Conservation (phyloP, 1,139 yeast species). For the Geotrichum bryndzae region DNA sequence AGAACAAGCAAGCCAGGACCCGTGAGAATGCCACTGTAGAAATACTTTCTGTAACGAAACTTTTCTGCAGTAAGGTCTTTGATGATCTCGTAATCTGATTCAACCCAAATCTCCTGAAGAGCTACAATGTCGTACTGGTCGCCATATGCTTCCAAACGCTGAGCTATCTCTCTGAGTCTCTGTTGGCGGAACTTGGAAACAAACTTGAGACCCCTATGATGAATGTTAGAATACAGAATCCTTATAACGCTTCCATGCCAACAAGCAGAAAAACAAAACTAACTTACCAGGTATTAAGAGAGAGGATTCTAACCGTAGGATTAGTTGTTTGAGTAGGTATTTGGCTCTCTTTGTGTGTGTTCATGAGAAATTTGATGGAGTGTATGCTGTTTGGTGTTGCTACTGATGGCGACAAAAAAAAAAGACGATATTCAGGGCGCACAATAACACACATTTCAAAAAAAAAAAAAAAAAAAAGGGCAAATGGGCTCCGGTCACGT, state of each 20-base stretch:
- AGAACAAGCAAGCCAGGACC: slow-evolving; percentile 92
- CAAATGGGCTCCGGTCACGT: not conserved
- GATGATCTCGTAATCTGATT: slow-evolving; percentile 71
- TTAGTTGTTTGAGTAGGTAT: not conserved
- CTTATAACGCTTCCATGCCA: not conserved
- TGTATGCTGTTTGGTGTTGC: not conserved
- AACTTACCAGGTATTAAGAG: slow-evolving; percentile 28
- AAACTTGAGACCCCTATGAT: slow-evolving; percentile 81
- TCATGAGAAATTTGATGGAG: not conserved
- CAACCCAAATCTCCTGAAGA: slow-evolving; percentile 89
- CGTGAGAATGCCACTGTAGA: slow-evolving; percentile 74
- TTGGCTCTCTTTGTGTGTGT: not conserved
- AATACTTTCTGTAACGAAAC: slow-evolving; percentile 64
- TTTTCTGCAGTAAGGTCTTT: slow-evolving; percentile 40
- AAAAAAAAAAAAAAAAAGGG: not conserved
- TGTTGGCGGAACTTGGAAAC: slow-evolving; percentile 63
- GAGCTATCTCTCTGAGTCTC: slow-evolving; percentile 70
- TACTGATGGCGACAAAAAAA: not conserved
- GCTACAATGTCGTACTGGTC: slow-evolving; percentile 76
- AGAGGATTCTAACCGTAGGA: slow-evolving; percentile 15
- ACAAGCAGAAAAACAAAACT: not conserved
- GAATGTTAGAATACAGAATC: slow-evolving; percentile 33
- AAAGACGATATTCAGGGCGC: not conserved
- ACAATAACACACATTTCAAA: not conserved
- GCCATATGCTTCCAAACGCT: slow-evolving; percentile 45